Conservation (phyloP, 2,329 filamentous ascomycete species). For the Elsinoe fawcettii region DNA sequence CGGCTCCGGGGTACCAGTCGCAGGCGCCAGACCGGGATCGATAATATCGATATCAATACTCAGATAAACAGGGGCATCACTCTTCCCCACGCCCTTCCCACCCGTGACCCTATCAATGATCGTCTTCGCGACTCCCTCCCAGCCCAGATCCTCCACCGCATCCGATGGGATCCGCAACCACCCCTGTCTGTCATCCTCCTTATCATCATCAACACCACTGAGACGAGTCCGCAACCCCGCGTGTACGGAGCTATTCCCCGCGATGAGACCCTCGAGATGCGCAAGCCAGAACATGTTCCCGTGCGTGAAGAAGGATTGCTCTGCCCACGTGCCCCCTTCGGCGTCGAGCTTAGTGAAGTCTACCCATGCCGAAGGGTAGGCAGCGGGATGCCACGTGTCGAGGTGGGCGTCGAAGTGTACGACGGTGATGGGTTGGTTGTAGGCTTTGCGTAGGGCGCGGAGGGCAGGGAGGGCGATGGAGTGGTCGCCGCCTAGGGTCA, state of each 20-base stretch:
- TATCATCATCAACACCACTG: conserved; percentile 60
- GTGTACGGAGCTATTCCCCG: conserved; percentile 68
- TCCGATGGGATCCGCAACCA: conserved; percentile 76
- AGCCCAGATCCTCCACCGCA: conserved; percentile 78
- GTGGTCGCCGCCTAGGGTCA: conserved; percentile 45
- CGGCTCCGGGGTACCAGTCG: conserved; percentile 81
- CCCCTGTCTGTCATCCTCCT: conserved; percentile 63
- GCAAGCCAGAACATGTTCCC: conserved; percentile 91
- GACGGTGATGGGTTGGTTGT: conserved; percentile 40
- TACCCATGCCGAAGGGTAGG: conserved; percentile 71
- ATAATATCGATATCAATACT: conserved; percentile 76
- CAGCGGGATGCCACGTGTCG: conserved; percentile 76
- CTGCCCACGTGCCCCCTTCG: conserved; percentile 30
- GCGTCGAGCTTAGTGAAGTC: conserved; percentile 26
- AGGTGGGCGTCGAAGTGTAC: conserved; percentile 56
- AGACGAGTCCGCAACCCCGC: conserved; percentile 75
- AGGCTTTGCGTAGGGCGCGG: conserved; percentile 39
- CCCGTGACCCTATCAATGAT: conserved; percentile 58
- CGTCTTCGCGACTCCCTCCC: conserved; percentile 57
- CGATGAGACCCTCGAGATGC: conserved; percentile 68
- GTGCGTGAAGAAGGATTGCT: conserved; percentile 73
- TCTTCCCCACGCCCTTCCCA: background rate
- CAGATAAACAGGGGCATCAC: conserved; percentile 68
- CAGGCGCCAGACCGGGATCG: conserved; percentile 59
- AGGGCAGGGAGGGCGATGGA: conserved; percentile 45